These are phyloP conservation scores for Citrus cavaleriei DNA, from an alignment of 345 rosid genomes.

Conservation along the genomic window DNA sequence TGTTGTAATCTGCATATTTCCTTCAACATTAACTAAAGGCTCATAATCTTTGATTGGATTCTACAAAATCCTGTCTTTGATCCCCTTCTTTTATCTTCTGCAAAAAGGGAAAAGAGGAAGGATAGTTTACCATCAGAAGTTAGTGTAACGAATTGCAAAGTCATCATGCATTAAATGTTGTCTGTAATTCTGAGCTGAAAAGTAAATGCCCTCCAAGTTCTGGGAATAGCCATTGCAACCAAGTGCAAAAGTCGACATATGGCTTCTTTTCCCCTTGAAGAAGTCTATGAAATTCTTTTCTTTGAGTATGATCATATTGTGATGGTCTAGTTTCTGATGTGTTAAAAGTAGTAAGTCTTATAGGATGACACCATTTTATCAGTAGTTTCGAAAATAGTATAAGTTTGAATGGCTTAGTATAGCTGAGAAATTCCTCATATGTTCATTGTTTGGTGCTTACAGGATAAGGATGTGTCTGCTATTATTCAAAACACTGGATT, in stretches of 20 bases:
- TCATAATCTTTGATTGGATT: not conserved
- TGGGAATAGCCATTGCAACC: not conserved
- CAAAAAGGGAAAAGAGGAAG: not conserved
- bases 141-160: not conserved
- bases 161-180: not conserved
- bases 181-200: not conserved
- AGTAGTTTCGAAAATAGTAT: not conserved
- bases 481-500: conserved; percentile 35
- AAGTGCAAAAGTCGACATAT: not conserved
- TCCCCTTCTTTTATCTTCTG: not conserved
- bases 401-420: not conserved
- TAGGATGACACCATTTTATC: not conserved
- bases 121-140: not conserved
- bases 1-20: not conserved
- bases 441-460: conserved; percentile 20
- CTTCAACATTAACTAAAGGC: not conserved
- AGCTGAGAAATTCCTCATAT: not conserved
- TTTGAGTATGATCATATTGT: not conserved
- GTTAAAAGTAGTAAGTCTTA: not conserved
- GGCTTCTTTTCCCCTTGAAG: not conserved
- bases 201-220: not conserved
- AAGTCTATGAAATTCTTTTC: not conserved
- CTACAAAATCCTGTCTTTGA: not conserved
- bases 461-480: conserved; percentile 52
- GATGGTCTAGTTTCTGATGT: not conserved